Percentiles rank a stretch among this genome's conserved stretches.
phyloP scores from a whole-genome alignment of 495 filamentous ascomycete genomes.

The Friedmanniomyces simplex region DNA sequence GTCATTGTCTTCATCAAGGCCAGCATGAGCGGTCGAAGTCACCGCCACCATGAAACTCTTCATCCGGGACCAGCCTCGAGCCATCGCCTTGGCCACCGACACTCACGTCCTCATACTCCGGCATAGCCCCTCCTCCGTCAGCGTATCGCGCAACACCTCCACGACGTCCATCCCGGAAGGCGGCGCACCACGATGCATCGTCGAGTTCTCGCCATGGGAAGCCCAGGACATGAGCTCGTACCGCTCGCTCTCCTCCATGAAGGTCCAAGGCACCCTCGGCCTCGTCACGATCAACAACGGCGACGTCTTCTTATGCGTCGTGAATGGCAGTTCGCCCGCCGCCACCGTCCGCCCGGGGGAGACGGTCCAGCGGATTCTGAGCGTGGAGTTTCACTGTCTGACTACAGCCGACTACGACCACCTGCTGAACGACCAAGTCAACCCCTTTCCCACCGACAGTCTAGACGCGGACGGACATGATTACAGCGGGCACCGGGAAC shows the following conservation, averaged over 20 bases:
- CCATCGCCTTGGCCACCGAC: constrained; percentile 69
- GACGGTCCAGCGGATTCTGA: constrained; percentile 73
- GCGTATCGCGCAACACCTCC: constrained; percentile 38
- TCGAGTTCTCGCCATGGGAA: constrained; percentile 67
- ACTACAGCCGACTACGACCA: constrained; percentile 75
- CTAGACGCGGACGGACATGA: constrained; percentile 40
- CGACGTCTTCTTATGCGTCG: constrained; percentile 89
- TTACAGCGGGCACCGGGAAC: constrained; percentile 52
- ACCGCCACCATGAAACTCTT: constrained; percentile 43
- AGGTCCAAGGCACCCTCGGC: constrained; percentile 82
- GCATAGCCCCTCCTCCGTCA: constrained; percentile 45
- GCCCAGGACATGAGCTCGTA: constrained; percentile 61
- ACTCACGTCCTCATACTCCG: constrained; percentile 76
- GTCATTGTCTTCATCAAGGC: too few relatives aligned
- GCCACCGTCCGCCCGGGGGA: constrained; percentile 79
- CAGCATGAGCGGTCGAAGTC: neutral
- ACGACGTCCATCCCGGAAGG: constrained; percentile 36
- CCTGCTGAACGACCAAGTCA: constrained; percentile 51
- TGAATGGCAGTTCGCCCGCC: constrained; percentile 64
- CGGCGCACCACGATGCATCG: constrained; percentile 58
- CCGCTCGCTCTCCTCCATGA: constrained; percentile 55
- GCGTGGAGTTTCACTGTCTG: constrained; percentile 87
- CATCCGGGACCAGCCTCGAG: constrained; percentile 68
- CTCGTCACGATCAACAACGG: constrained; percentile 67
- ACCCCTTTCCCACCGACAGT: constrained; percentile 41